Base-by-base conservation (phyloP, 164 flowering plant species). In the Paratinospora sagittata region DNA sequence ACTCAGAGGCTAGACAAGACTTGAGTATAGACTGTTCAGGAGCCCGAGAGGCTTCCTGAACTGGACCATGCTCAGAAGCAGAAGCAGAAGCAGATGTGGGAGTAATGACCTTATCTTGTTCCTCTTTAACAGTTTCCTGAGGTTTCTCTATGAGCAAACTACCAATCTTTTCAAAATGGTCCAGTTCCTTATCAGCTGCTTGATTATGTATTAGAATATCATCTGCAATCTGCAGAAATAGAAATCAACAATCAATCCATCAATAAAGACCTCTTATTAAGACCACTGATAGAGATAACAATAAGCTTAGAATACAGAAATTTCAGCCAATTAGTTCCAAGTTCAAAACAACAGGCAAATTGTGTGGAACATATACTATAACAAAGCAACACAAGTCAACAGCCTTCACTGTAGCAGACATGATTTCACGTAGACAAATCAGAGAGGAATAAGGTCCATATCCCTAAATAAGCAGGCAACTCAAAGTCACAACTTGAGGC, bases 221-320 rank as follows among this genome's bases (percentile, higher is more conserved):
- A 45, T 91, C 94, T 74, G 81, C 65, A 68, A 84, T 82, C 97
- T 91, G 88, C 79, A 79, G 5, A 63, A 21, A 71, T 58, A 26
- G 57, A 63, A 68, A 23, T 23, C 61, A 55, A 9, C 9, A 55
- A 55, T 43, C 14, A 57, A 72, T 26, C 21, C 21, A 1, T 67
- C 58, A 43, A 43, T 3, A 6, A 27, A 72, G 12, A 52, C 41
- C 17, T 26, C 17, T 3, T 23, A 11, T 11, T 7, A 12, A 43
- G 12, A 19, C 24, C 24, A n/a, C 17, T n/a, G 17, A 66, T 8
- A 36, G 36, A 16, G 21, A 16, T 55, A 55, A 55, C 47, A 55
- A 55, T 55, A 8, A 55, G 61, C 19, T 19, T 19, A 55, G 60
- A 55, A 55, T 4, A n/a, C n/a, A 17, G n/a, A 55, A 55, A 21